phyloP scores from a whole-genome alignment of 768 basidiomycete genomes.

The Sporobolomyces pararoseus region DNA sequence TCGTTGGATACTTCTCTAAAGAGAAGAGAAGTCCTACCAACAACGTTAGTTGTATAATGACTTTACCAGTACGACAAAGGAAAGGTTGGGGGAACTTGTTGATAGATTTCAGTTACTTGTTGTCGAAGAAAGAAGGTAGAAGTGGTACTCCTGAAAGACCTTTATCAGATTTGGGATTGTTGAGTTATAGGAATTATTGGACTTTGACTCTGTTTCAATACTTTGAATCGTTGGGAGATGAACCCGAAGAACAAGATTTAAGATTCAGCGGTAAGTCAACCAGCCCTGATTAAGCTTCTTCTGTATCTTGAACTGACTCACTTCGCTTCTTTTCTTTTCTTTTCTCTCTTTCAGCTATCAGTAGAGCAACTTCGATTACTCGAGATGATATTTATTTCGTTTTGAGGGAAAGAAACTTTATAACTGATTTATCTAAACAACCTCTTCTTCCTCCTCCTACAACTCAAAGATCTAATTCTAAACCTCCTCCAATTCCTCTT shows the following conservation, averaged over 20 bases:
- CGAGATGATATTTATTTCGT: slow-evolving; percentile 77
- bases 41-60: slow-evolving; percentile 99
- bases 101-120: slow-evolving; percentile 95
- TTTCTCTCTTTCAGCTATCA: slow-evolving; percentile 71
- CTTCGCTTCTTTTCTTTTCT: too few relatives aligned
- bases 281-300: neutral
- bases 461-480: neutral
- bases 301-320: too few relatives aligned
- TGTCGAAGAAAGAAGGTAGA: slow-evolving; percentile 90
- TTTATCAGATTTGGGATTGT: slow-evolving; percentile 80
- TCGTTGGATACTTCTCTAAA: slow-evolving; percentile 98
- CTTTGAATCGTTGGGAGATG: slow-evolving; percentile 53
- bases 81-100: slow-evolving; percentile 95
- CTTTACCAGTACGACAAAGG: slow-evolving; percentile 85
- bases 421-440: slow-evolving; percentile 50
- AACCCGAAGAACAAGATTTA: slow-evolving; percentile 57
- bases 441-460: neutral
- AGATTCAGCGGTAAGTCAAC: slow-evolving; percentile 58
- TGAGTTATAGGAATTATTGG: slow-evolving; percentile 97
- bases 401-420: slow-evolving; percentile 70
- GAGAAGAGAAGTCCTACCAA: slow-evolving; percentile 95
- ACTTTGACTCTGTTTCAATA: slow-evolving; percentile 79
- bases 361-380: slow-evolving; percentile 80
- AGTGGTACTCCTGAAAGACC: slow-evolving; percentile 94
- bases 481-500: too few relatives aligned